Evolutionary conservation across 2,329 filamentous ascomycete genomes (phyloP).

Genomic region (Grosmannia clavigera): DNA sequence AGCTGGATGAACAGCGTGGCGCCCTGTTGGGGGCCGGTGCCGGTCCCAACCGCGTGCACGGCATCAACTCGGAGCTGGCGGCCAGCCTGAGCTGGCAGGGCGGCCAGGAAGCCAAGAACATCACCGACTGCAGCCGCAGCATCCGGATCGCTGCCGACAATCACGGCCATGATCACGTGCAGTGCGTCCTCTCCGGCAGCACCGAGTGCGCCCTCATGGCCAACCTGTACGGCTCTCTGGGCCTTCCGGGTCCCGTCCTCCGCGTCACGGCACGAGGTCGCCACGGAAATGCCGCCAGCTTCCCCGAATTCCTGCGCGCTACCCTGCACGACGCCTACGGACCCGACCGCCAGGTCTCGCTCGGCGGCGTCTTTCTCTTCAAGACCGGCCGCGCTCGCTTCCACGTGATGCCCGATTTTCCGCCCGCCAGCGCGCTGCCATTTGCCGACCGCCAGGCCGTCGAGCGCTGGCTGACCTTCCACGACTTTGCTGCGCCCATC

Average conservation of each 20-base stretch:
- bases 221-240: slow-evolving; percentile 27
- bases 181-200: not conserved
- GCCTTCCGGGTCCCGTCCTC: slow-evolving; percentile 21
- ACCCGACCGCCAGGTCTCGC: slow-evolving; percentile 18
- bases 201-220: slow-evolving; percentile 28
- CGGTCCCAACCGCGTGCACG: slow-evolving; percentile 27
- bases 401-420: slow-evolving; percentile 34
- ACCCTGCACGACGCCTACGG: slow-evolving; percentile 21
- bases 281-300: slow-evolving; percentile 17
- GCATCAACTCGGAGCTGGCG: slow-evolving; percentile 29
- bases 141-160: slow-evolving; percentile 16
- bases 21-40: slow-evolving; percentile 28
- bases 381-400: slow-evolving; percentile 23
- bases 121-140: slow-evolving; percentile 15
- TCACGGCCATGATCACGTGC: slow-evolving; percentile 8
- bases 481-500: slow-evolving; percentile 23
- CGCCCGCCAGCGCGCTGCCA: slow-evolving; percentile 12
- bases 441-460: slow-evolving; percentile 19
- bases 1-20: slow-evolving; percentile 20
- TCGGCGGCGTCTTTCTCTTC: slow-evolving; percentile 29
- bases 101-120: slow-evolving; percentile 8
- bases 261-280: not conserved
- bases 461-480: slow-evolving; percentile 26
- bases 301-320: slow-evolving; percentile 21
- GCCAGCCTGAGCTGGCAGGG: slow-evolving; percentile 23